Evolutionary conservation across 768 basidiomycete genomes (phyloP).

Genomic region (Tricholoma flavovirens): DNA sequence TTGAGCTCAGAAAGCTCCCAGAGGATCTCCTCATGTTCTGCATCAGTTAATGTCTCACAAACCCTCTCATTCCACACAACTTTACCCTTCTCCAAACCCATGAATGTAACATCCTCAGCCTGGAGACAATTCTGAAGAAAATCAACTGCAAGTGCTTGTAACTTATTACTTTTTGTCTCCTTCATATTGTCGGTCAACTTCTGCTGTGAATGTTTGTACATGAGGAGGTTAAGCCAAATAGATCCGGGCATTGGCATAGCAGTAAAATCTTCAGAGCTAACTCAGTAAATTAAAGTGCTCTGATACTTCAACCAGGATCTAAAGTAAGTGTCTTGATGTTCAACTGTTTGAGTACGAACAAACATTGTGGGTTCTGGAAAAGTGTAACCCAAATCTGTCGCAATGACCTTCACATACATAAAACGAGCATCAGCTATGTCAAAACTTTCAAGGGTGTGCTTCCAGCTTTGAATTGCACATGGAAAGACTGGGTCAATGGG

Average conservation of each 20-base stretch:
- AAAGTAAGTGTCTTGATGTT: not conserved
- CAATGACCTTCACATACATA: too few relatives aligned
- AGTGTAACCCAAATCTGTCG: conserved; percentile 1
- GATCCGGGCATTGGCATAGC: not conserved
- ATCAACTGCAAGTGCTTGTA: not conserved
- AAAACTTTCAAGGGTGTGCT: too few relatives aligned
- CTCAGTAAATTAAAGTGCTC: not conserved
- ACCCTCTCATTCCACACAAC: not conserved
- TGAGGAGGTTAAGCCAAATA: not conserved
- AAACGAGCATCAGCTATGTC: too few relatives aligned
- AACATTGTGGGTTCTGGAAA: conserved; percentile 3
- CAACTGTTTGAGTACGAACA: not conserved
- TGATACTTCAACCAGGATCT: conserved; percentile 2
- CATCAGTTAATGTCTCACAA: not conserved
- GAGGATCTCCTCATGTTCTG: not conserved
- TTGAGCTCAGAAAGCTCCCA: conserved; percentile 4
- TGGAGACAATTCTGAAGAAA: conserved; percentile 1
- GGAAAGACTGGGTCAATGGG: not conserved
- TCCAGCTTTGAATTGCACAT: too few relatives aligned
- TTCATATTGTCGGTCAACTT: not conserved
- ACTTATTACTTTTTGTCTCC: not conserved
- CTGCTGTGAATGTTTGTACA: not conserved
- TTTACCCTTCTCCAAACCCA: not conserved
- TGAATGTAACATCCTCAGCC: not conserved
- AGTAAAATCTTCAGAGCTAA: not conserved